Base-by-base conservation (phyloP, 2,329 filamentous ascomycete species). In the Aspergillus sp. region DNA sequence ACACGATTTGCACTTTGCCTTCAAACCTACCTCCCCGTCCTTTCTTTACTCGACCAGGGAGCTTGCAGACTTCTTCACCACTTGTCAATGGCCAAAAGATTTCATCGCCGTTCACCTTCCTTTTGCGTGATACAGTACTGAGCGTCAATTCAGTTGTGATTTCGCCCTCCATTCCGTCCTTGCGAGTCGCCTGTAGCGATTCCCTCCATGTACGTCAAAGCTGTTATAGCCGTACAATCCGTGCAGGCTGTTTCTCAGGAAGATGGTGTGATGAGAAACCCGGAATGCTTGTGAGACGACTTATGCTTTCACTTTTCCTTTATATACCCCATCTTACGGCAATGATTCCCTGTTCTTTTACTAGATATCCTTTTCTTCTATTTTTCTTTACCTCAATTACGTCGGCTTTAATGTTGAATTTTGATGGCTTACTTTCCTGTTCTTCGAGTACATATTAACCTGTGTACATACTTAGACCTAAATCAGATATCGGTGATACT, bases 271-370 rank as follows among this genome's bases (percentile, higher is more conserved):
- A 19, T 19, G 15, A 22, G 17, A 19, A 37, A 37, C 6, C 12
- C 5, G 37, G 37, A 45, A 53, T 57, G 44, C 47, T 52, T 53
- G 50, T 49, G 57, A 55, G 49, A 50, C 44, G 52, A 46, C 48
- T 49, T 49, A 49, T 50, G 49, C 48, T 51, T 54, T 54, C 54
- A 46, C 44, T 54, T 57, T 61, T 61, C 60, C 10, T 19, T 39
- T 5, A 19, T 64, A 64, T 63, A 59, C 55, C 60, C 58, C 50
- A 54, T 58, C 57, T 55, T 59, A 56, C 47, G 59, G 53, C 55
- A 53, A 53, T 49, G 46, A 48, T 53, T 56, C 55, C 51, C 33
- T 42, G 46, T 57, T 55, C 44, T 46, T 53, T 55, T 35, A 48
- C 41, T 43, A 49, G 5, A 10, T 37, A 5, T 30, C 43, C 44